Conservation (phyloP, 108 stramenopile genomes). For the Cyclotella cryptica region DNA sequence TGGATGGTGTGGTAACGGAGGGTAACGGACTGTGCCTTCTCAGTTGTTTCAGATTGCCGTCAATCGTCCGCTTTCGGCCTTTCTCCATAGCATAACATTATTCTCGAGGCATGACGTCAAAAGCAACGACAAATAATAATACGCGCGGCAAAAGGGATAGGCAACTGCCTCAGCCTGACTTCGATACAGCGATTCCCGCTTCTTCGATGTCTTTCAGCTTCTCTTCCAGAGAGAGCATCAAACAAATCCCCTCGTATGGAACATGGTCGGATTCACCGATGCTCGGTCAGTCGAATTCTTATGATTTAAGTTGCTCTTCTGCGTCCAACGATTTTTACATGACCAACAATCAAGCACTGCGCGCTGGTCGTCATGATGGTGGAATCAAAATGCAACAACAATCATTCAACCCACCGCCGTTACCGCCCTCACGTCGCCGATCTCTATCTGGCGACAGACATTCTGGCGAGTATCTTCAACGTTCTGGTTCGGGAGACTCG, state of each 20-base stretch:
- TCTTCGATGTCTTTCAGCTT: conserved; percentile 8
- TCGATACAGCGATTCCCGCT: not conserved
- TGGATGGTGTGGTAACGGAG: too few species aligned
- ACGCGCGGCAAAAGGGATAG: not conserved
- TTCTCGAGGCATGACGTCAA: not conserved
- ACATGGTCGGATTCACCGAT: not conserved
- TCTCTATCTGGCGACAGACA: conserved; percentile 1
- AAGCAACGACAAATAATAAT: not conserved
- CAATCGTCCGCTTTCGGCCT: too few species aligned
- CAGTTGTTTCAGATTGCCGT: too few species aligned
- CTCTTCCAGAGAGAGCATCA: conserved; percentile 1
- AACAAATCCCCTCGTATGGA: conserved; percentile 4
- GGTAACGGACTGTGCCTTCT: too few species aligned
- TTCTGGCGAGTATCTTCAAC: not conserved
- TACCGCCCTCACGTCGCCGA: conserved; percentile 17
- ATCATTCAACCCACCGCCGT: conserved; percentile 12
- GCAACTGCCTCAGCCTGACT: not conserved
- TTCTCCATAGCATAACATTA: too few species aligned
- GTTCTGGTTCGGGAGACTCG: conserved; percentile 13
- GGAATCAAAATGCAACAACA: conserved; percentile 3
- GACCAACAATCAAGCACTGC: not conserved
- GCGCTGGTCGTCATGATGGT: not conserved
- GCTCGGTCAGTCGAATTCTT: conserved; percentile 11
- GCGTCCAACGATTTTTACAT: not conserved
- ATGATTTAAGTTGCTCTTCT: conserved; percentile 13